Percentiles rank a stretch among this genome's conserved stretches.
These are phyloP conservation scores for Neoscytalidium dimidiatum DNA, from an alignment of 2,329 filamentous ascomycete genomes.

Conservation along the genomic window DNA sequence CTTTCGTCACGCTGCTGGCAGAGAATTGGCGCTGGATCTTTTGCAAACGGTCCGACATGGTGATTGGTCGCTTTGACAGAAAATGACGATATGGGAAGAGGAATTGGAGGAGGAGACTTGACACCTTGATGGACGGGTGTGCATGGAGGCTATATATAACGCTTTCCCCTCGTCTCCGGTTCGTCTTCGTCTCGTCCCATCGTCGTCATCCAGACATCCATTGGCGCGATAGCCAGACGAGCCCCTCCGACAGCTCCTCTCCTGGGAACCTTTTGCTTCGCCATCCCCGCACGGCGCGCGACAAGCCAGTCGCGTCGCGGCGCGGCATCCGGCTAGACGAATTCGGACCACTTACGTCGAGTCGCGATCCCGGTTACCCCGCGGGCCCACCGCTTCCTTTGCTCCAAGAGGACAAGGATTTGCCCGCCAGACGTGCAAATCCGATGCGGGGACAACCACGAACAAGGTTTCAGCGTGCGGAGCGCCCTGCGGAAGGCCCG, in stretches of 20 bases:
- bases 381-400: not conserved
- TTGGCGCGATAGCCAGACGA: constrained; percentile 1
- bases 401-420: not conserved
- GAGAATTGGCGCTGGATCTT: constrained; percentile 9
- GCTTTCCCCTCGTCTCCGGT: not conserved
- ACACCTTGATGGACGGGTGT: constrained; percentile 5
- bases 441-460: not conserved
- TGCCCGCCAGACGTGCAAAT: not conserved
- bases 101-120: not conserved
- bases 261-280: not conserved
- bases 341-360: not conserved
- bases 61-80: not conserved
- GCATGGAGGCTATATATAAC: not conserved
- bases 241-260: not conserved
- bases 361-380: not conserved
- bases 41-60: constrained; percentile 10
- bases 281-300: not conserved
- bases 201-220: constrained; percentile 1
- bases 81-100: not conserved
- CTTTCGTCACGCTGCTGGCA: constrained; percentile 27
- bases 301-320: not conserved
- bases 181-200: not conserved
- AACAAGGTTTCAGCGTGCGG: not conserved
- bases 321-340: not conserved
- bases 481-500: not conserved